Evolutionary conservation across 192 early-diverging fungal species (phyloP).

Genomic region (Coemansia reversa): DNA sequence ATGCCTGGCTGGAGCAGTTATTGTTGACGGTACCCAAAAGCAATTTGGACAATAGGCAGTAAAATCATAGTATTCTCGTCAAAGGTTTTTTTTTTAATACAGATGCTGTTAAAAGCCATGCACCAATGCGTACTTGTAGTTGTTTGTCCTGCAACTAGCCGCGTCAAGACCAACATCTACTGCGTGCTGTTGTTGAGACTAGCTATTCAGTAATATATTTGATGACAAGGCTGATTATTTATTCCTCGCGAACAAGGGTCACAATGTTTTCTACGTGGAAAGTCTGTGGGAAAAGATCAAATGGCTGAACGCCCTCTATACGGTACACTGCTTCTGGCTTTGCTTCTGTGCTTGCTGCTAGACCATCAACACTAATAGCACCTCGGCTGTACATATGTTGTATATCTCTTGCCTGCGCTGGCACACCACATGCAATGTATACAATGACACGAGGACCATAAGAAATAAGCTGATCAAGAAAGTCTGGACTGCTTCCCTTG

Average conservation of each 20-base stretch:
- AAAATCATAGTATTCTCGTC: too few relatives aligned
- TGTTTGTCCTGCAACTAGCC: too few relatives aligned
- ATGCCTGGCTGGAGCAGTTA: too few relatives aligned
- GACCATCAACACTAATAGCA: conserved; percentile 36
- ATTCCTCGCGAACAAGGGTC: conserved; percentile 57
- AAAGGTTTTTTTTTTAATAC: too few relatives aligned
- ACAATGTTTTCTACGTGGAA: conserved; percentile 67
- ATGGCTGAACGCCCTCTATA: conserved; percentile 61
- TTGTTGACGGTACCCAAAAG: too few relatives aligned
- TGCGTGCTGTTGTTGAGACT: not conserved
- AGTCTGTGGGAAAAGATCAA: conserved; percentile 76
- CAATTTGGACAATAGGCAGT: too few relatives aligned
- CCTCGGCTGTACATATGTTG: conserved; percentile 53
- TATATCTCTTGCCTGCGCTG: conserved; percentile 62
- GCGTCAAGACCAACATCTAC: not conserved
- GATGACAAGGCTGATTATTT: not conserved
- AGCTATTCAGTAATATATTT: too few relatives aligned
- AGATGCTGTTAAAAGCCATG: too few relatives aligned
- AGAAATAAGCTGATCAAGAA: conserved; percentile 64
- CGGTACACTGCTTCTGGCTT: conserved; percentile 58
- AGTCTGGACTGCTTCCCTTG: conserved; percentile 64
- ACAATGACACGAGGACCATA: conserved; percentile 68
- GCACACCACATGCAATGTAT: conserved; percentile 70
- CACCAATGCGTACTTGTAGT: too few relatives aligned
- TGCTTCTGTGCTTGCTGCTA: conserved; percentile 3